Conservation (phyloP, 2,329 filamentous ascomycete genomes). For the Alternaria conjuncta region DNA sequence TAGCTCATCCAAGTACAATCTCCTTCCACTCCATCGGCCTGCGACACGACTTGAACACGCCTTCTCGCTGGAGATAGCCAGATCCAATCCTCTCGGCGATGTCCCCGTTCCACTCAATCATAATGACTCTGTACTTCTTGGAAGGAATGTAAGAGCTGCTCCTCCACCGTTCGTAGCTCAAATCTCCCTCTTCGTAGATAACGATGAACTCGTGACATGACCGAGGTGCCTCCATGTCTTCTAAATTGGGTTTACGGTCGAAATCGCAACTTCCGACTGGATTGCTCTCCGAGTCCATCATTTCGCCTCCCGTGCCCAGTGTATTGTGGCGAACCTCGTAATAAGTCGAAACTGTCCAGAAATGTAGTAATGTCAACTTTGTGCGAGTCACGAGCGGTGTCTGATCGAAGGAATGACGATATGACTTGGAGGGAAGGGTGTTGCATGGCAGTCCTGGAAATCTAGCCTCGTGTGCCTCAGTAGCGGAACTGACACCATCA, state of each 20-base stretch:
- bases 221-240: background rate
- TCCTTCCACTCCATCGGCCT: background rate
- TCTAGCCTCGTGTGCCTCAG: background rate
- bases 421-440: no score
- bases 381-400: no score
- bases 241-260: no score
- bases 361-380: background rate
- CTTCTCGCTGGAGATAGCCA: background rate
- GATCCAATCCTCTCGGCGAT: background rate
- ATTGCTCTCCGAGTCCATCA: background rate
- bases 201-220: background rate
- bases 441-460: background rate
- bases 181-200: background rate
- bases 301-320: no score
- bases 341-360: background rate
- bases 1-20: background rate
- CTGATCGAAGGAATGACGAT: no score
- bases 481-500: background rate
- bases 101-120: background rate
- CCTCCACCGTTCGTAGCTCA: background rate
- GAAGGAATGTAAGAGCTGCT: background rate
- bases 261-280: background rate
- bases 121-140: accelerated
- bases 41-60: background rate
- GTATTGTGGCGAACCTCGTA: background rate